These are phyloP conservation scores for Aspergillus carlsbadensis DNA, from an alignment of 495 filamentous ascomycete genomes.

Conservation along the genomic window DNA sequence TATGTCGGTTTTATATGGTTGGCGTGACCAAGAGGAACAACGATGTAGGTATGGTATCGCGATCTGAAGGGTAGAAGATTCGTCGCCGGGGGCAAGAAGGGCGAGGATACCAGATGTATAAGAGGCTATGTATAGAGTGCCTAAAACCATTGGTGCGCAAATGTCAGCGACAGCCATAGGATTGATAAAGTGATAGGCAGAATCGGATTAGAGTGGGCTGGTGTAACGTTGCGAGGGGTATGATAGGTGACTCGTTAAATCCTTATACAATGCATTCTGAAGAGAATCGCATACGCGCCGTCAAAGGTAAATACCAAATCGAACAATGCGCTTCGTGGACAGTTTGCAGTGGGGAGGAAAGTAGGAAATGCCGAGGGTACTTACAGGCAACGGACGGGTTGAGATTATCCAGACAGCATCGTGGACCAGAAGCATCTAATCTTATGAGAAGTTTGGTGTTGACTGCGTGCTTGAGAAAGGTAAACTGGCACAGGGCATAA, in stretches of 20 bases:
- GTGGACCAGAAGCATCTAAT: slow-evolving; percentile 14
- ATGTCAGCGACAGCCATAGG: neutral
- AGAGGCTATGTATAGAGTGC: neutral
- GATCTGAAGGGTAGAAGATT: neutral
- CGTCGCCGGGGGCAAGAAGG: neutral
- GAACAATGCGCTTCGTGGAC: neutral
- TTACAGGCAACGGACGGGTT: neutral
- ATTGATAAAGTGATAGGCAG: neutral
- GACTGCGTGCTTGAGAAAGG: slow-evolving; percentile 7
- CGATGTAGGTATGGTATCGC: neutral
- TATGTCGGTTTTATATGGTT: neutral
- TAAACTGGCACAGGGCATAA: slow-evolving; percentile 13
- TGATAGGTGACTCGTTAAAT: neutral
- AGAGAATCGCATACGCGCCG: neutral
- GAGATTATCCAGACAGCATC: slow-evolving; percentile 21
- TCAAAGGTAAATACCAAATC: neutral
- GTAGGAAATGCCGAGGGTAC: neutral
- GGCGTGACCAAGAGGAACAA: neutral
- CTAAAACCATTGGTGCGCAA: neutral
- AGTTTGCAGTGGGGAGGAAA: neutral
- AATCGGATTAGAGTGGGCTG: neutral
- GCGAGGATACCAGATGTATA: neutral
- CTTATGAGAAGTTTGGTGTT: slow-evolving; percentile 1
- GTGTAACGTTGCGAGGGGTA: neutral
- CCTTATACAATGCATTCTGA: neutral